Evolutionary conservation across 116 monocot genomes (phyloP), one percentile per base, ranked within the genome.

Genomic region (Iris pallida): DNA sequence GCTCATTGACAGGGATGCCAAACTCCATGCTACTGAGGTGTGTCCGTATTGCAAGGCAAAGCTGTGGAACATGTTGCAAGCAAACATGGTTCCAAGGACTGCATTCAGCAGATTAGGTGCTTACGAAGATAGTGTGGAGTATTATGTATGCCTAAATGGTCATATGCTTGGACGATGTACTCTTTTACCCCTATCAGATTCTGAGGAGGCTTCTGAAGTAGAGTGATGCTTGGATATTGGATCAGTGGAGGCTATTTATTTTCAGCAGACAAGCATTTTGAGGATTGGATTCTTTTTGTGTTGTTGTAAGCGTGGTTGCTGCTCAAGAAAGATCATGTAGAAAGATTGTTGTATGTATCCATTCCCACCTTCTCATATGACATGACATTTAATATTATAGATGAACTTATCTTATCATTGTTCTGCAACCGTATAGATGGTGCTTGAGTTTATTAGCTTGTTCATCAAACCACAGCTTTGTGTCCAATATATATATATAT

Each of bases 51-150:
- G 82, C 20, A 82, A 82, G 63, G 73, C 82, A 15, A 82, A 82
- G 69, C 44, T 95, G 14, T 95, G 95, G 94, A 90, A 61, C 74
- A 88, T 95, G 95, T 57, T 86, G 8, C 73, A 82, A 30, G 78
- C 77, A 45, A 69, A 78, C 47, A 77, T 82, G 82, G 48, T 78
- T 42, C 82, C 82, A 13, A 72, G 70, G 60, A 78, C 65, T 47
- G 77, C 78, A n/a, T 73, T 57, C 18, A 41, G 59, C 52, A 72
- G 82, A 53, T 65, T 82, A 59, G 82, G 74, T 58, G 68, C 73
- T 45, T 73, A 82, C 20, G 82, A 82, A 17, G 78, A 78, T 59
- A 70, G 54, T 17, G 66, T 78, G 0, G 82, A 82, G 66, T 82
- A 73, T 59, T 82, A 58, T 78, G 82, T 82, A 43, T 82, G 82